phyloP scores from a whole-genome alignment of 2,329 filamentous ascomycete genomes.

The Truncatella angustata region DNA sequence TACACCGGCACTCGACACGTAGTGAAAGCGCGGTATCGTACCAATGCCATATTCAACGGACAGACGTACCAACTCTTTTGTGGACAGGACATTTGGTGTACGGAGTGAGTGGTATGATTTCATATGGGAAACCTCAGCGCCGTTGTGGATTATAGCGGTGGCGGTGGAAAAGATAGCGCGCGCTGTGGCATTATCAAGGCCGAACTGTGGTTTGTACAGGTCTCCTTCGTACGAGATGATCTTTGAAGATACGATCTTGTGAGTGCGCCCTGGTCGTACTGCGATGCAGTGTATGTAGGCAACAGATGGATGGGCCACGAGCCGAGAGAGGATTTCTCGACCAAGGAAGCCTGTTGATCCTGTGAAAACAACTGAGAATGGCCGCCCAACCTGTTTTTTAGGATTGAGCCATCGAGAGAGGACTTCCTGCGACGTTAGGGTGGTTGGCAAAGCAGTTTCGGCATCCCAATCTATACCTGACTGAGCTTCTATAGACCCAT shows the following conservation, averaged over 20 bases:
- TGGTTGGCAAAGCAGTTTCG: slow-evolving; percentile 30
- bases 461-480: slow-evolving; percentile 40
- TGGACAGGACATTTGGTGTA: slow-evolving; percentile 28
- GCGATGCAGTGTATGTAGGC: slow-evolving; percentile 42
- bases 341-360: slow-evolving; percentile 41
- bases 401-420: not conserved
- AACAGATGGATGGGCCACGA: slow-evolving; percentile 31
- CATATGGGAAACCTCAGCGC: slow-evolving; percentile 32
- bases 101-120: slow-evolving; percentile 29
- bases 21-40: not conserved
- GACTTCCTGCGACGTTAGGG: not conserved
- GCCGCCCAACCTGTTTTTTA: not conserved
- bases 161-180: slow-evolving; percentile 25
- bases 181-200: slow-evolving; percentile 31
- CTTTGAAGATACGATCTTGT: slow-evolving; percentile 20
- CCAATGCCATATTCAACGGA: not conserved
- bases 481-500: too few relatives aligned
- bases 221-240: slow-evolving; percentile 35
- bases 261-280: slow-evolving; percentile 18
- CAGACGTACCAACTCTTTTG: slow-evolving; percentile 24
- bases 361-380: slow-evolving; percentile 34
- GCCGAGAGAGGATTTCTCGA: slow-evolving; percentile 30
- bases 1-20: not conserved
- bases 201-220: slow-evolving; percentile 32
- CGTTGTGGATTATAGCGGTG: slow-evolving; percentile 51